Evolutionary conservation across 78 protist species (phyloP), one percentile per base, ranked within the genome.

Genomic region (Andalucia godoyi): DNA sequence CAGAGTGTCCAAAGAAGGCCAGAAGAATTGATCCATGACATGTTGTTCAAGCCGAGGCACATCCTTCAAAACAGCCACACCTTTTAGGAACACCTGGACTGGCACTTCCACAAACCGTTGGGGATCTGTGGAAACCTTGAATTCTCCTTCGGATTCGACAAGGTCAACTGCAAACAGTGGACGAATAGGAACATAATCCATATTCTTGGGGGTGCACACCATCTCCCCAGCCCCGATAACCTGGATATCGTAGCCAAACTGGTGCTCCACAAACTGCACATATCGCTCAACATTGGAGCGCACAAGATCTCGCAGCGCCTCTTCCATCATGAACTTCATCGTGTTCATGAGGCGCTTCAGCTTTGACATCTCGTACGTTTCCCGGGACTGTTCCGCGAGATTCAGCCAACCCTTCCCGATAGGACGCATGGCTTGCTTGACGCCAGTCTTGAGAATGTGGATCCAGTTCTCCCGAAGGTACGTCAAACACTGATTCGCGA

Each of bases 401-500:
- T 86, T 86, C 79, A 78, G 83, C 92, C 92, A 86, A 29, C 92
- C 92, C 55, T 86, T 86, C 38, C 87, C 87, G 2, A 81, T 54
- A 42, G 57, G 71, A 33, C 36, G 49, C 27, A 80, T 21, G 25
- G 39, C 8, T 54, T 7, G 17, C 29, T 27, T 1, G 66, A 84
- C 15, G 57, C 41, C 37, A 46, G 37, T 51, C 67, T 60, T 59
- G 49, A 74, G 41, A 6, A 38, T 1, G 6, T 50, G 32, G 21
- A 45, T 3, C 72, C 70, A 67, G 23, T 32, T 6, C 8, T 72
- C 73, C 38, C 46, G 46, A 15, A 86, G 40, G 57, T 42, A 43
- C 15, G 39, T 17, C 30, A 34, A 18, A 30, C 6, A 21, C 29
- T 55, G 34, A 34, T 4, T 55, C 23, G 65, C 29, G 68, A 23